Conservation (phyloP, 164 flowering plant genomes). For the Buxus sempervirens region DNA sequence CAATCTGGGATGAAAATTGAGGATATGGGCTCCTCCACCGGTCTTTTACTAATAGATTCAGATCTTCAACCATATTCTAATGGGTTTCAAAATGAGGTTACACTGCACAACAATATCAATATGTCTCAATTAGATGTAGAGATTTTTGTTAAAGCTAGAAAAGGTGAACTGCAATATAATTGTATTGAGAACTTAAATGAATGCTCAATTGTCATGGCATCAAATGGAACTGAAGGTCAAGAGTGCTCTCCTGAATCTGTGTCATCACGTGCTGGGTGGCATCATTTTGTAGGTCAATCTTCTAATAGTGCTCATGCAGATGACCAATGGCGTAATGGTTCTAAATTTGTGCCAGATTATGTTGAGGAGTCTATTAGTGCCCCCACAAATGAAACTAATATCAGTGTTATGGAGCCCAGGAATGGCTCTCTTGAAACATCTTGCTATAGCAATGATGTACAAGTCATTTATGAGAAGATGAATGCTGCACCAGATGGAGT, state of each 20-base stretch:
- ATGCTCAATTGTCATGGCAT: conserved; percentile 1
- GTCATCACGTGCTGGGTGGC: not conserved
- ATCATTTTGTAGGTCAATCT: not conserved
- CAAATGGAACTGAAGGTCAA: conserved; percentile 7
- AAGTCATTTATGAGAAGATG: not conserved
- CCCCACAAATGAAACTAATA: not conserved
- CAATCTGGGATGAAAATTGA: conserved; percentile 1
- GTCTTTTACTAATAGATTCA: not conserved
- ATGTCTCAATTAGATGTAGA: not conserved
- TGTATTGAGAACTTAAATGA: not conserved
- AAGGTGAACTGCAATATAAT: not conserved
- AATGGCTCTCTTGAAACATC: not conserved
- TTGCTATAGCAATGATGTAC: not conserved
- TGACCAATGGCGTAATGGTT: not conserved
- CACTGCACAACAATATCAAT: not conserved
- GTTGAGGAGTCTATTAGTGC: not conserved
- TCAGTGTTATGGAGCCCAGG: not conserved
- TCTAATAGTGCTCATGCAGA: conserved; percentile 6
- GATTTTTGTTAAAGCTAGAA: conserved; percentile 5
- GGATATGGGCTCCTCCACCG: conserved; percentile 10
- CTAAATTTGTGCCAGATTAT: not conserved
- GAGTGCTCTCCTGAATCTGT: conserved; percentile 3
- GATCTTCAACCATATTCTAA: not conserved
- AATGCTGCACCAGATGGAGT: not conserved
- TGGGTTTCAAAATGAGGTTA: conserved; percentile 1